These are phyloP conservation scores for Bruguiera sexangula DNA, from an alignment of 345 rosid species.

Conservation along the genomic window DNA sequence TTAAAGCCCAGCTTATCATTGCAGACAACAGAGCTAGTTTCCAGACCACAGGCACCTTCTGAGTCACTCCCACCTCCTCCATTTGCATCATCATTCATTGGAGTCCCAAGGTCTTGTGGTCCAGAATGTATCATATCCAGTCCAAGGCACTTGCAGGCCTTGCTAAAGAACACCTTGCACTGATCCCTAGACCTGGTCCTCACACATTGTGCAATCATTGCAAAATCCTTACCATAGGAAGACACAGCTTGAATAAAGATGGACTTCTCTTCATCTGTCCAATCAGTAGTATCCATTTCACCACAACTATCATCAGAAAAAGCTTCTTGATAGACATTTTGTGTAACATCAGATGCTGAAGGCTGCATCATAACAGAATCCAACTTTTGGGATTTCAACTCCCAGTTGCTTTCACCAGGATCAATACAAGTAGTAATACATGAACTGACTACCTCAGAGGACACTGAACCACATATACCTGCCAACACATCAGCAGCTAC, in stretches of 20 bases:
- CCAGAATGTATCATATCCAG: slow-evolving; percentile 59
- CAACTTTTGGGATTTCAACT: slow-evolving; percentile 41
- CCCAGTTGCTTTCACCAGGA: slow-evolving; percentile 45
- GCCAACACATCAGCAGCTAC: slow-evolving; percentile 83
- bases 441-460: slow-evolving; percentile 83
- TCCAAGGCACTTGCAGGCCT: slow-evolving; percentile 88
- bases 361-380: slow-evolving; percentile 42
- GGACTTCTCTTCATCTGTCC: slow-evolving; percentile 90
- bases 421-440: slow-evolving; percentile 66
- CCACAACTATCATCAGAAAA: slow-evolving; percentile 82
- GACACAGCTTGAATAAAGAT: slow-evolving; percentile 72
- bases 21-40: slow-evolving; percentile 44
- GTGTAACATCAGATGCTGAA: slow-evolving; percentile 54
- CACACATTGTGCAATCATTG: slow-evolving; percentile 55
- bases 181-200: slow-evolving; percentile 73
- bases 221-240: slow-evolving; percentile 79
- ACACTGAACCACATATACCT: slow-evolving; percentile 68
- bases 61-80: slow-evolving; percentile 65
- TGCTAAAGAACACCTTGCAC: slow-evolving; percentile 87
- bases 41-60: slow-evolving; percentile 58
- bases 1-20: slow-evolving; percentile 41
- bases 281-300: slow-evolving; percentile 74
- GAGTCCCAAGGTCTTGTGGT: slow-evolving; percentile 37
- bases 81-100: slow-evolving; percentile 51
- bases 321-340: slow-evolving; percentile 69